Conservation (phyloP, 306 rosid genomes). For the Senna siamea region DNA sequence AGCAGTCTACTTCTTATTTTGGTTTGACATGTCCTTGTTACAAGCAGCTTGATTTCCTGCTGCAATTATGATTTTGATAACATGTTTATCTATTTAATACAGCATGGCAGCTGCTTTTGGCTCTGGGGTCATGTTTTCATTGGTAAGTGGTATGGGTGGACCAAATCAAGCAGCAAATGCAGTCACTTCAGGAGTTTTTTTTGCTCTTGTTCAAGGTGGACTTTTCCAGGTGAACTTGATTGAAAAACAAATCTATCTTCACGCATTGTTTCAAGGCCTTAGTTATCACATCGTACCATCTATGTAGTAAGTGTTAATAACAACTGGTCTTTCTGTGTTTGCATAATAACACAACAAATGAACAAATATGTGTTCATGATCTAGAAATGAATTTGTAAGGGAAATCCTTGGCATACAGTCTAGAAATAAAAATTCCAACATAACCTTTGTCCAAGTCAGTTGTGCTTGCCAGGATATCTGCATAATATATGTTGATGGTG, state of each 20-base stretch:
- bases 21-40: constrained; percentile 20
- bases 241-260: neutral
- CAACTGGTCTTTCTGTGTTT: neutral
- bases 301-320: constrained; percentile 3
- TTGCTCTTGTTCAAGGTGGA: constrained; percentile 97
- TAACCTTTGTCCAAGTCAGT: neutral
- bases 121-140: constrained; percentile 85
- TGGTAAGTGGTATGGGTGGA: constrained; percentile 96
- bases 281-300: constrained; percentile 3
- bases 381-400: neutral
- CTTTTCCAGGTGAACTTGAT: constrained; percentile 74
- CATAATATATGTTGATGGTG: constrained; percentile 4
- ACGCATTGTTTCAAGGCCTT: constrained; percentile 9
- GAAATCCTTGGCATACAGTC: constrained; percentile 2
- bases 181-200: constrained; percentile 87
- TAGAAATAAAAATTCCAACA: neutral
- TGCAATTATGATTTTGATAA: constrained; percentile 7
- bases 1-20: constrained; percentile 7
- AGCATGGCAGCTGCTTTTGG: constrained; percentile 99
- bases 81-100: constrained; percentile 34
- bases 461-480: constrained; percentile 21
- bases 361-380: constrained; percentile 15
- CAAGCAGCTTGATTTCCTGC: constrained; percentile 31
- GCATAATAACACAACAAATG: neutral
- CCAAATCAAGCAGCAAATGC: constrained; percentile 84